Base-by-base conservation (phyloP, 192 early-diverging fungal genomes). In the Phlyctochytrium planicorne region DNA sequence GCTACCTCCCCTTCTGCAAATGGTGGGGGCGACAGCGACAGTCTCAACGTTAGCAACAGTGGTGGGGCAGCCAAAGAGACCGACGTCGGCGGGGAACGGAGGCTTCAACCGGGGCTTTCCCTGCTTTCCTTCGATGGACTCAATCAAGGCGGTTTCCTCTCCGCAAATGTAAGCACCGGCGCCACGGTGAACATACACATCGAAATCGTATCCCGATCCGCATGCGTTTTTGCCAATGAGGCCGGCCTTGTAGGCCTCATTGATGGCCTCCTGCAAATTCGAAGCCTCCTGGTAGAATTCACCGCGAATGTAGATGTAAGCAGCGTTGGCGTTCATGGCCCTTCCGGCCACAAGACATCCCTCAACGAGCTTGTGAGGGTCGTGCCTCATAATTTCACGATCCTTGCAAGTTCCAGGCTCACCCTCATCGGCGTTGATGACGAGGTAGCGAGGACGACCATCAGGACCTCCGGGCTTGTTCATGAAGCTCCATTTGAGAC, bases 41-140 rank as follows among this genome's bases (percentile, higher is more conserved):
- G 96, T 98, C 78, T 98, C 96, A 33, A 98, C 96, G 71, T 98
- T 98, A 33, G 94, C 90, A n/a, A 98, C 96, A n/a, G 96, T 98
- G 17, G 96, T 97, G 24, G 96, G 96, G 82, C 96, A 98, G 31
- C 96, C 96, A 68, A 98, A 98, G 40, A 98, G 84, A 65, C 96
- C 96, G 12, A 95, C 92, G 74, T 98, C 95, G 67, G 96, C 96
- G 32, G 96, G 96, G 89, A 98, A 98, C 59, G 96, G 96, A 40
- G 96, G 96, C 91, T 98, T 98, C 71, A 98, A 73, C 66, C 96
- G 87, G 20, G 96, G 96, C 85, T 98, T 98, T n/a, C 96, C 96
- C 69, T 93, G 92, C 83, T 97, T 97, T 61, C 96, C 96, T 77
- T 98, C 96, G 62, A 86, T 77, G 23, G 76, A 79, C 71, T 85